These are phyloP conservation scores for Globisporangium apiculatum DNA, from an alignment of 352 stramenopile genomes.

Conservation along the genomic window DNA sequence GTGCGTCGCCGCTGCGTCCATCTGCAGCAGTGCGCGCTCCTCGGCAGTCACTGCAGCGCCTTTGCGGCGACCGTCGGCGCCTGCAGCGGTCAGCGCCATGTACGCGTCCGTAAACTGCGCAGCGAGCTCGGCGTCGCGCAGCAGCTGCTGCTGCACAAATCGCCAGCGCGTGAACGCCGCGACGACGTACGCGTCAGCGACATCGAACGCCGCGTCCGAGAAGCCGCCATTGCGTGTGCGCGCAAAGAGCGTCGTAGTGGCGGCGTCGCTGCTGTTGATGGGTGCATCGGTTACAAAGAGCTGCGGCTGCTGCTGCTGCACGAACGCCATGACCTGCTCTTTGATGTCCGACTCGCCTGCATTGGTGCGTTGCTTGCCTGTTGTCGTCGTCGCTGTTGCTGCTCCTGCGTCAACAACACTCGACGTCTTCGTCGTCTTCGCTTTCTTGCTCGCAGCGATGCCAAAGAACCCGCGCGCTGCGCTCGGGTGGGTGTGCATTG, in stretches of 20 bases:
- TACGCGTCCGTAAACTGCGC: constrained; percentile 39
- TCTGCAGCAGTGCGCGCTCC: constrained; percentile 23
- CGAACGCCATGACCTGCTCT: constrained; percentile 62
- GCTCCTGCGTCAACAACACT: no score
- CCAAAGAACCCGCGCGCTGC: constrained; percentile 60
- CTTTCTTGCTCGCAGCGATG: constrained; percentile 20
- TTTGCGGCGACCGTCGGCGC: constrained; percentile 9
- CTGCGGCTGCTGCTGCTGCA: constrained; percentile 38
- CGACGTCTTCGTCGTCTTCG: constrained; percentile 8
- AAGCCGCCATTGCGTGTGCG: constrained; percentile 27
- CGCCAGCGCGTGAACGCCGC: constrained; percentile 52
- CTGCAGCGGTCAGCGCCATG: constrained; percentile 22
- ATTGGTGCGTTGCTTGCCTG: not conserved
- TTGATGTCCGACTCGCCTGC: constrained; percentile 37
- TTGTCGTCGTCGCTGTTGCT: not conserved
- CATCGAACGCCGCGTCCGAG: constrained; percentile 58
- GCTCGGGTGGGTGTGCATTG: constrained; percentile 68
- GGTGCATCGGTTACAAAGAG: constrained; percentile 7
- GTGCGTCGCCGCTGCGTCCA: constrained; percentile 24
- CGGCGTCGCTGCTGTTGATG: constrained; percentile 1
- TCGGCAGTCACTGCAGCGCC: constrained; percentile 30
- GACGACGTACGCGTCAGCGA: constrained; percentile 80
- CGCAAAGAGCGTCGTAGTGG: constrained; percentile 1
- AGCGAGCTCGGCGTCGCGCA: constrained; percentile 16
- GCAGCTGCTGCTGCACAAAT: constrained; percentile 40